Evolutionary conservation across 805 yeast species (phyloP).

Genomic region (Tetrapisispora namnaoensis): DNA sequence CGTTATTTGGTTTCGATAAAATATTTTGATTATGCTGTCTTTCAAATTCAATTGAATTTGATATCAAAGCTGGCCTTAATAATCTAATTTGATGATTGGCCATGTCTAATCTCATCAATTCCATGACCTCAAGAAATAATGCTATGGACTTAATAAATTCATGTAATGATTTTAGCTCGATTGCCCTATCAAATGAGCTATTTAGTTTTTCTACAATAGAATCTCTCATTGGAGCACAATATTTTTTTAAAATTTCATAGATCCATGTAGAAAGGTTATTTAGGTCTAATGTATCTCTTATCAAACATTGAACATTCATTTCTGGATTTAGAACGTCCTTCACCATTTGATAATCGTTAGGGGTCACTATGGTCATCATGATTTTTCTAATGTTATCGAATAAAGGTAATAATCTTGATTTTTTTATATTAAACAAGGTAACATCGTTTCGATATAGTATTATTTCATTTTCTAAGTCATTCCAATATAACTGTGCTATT

Average conservation of each 20-base stretch:
- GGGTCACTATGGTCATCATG: constrained; percentile 62
- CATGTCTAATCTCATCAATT: constrained; percentile 89
- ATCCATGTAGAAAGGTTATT: constrained; percentile 64
- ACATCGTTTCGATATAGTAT: constrained; percentile 30
- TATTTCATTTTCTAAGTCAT: constrained; percentile 61
- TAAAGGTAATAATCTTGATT: constrained; percentile 49
- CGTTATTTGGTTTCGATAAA: constrained; percentile 42
- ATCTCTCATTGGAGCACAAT: constrained; percentile 95
- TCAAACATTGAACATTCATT: constrained; percentile 61
- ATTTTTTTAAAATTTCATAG: constrained; percentile 66
- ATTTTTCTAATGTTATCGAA: constrained; percentile 70
- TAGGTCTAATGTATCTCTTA: constrained; percentile 63
- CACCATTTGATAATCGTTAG: constrained; percentile 58
- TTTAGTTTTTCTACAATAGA: constrained; percentile 79
- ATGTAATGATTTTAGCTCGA: constrained; percentile 34
- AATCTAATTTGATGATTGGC: constrained; percentile 93
- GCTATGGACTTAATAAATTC: constrained; percentile 66
- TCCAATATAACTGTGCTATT: constrained; percentile 77
- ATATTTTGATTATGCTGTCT: constrained; percentile 57
- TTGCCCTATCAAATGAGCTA: constrained; percentile 38
- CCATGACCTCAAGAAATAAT: constrained; percentile 69
- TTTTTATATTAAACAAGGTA: constrained; percentile 24
- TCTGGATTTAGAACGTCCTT: constrained; percentile 72
- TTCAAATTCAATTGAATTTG: constrained; percentile 83
- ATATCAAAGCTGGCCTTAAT: constrained; percentile 70